phyloP scores from a whole-genome alignment of 306 rosid species.

The Dryas alaskensis region DNA sequence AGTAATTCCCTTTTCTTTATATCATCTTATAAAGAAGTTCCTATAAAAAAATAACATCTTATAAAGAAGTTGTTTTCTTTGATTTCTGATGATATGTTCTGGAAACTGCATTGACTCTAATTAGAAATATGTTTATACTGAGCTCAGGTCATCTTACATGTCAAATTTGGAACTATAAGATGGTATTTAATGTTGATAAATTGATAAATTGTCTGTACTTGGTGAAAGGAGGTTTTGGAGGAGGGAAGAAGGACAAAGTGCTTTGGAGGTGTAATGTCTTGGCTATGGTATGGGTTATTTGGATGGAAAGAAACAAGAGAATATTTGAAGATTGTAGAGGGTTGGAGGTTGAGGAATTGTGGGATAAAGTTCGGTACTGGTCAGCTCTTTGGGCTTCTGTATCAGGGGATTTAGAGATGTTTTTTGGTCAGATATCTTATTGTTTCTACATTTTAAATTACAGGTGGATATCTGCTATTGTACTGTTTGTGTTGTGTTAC shows the following conservation, averaged over 20 bases:
- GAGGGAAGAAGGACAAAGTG: too few species aligned
- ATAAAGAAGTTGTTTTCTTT: neutral
- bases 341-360: neutral
- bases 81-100: neutral
- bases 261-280: too few species aligned
- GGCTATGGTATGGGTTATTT: too few species aligned
- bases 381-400: neutral
- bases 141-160: neutral
- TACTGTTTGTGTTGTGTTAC: too few species aligned
- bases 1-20: conserved; percentile 38
- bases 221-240: too few species aligned
- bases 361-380: neutral
- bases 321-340: too few species aligned
- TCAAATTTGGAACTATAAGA: neutral
- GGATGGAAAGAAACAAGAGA: too few species aligned
- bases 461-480: too few species aligned
- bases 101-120: neutral
- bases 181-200: neutral
- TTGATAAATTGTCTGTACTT: too few species aligned
- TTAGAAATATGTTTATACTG: neutral
- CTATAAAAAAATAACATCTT: neutral
- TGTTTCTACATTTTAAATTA: too few species aligned
- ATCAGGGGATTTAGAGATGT: neutral
- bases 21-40: neutral
- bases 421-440: neutral